A percentile compares a stretch with the other conserved stretches of the same genome.
Evolutionary conservation across 73 alveolate species (phyloP).

Genomic region (Paramecium primaurelia): DNA sequence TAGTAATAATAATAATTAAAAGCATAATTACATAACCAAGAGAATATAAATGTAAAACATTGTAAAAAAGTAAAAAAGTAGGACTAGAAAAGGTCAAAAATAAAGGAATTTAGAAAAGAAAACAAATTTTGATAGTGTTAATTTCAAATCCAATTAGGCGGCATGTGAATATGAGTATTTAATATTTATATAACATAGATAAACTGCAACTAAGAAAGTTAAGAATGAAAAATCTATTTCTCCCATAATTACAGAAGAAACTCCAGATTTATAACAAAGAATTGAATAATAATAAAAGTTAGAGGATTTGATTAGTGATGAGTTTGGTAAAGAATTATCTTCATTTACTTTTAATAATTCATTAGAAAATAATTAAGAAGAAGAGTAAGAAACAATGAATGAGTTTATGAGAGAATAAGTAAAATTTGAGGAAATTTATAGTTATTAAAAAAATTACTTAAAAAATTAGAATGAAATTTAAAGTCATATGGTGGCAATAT

Average conservation of each 20-base stretch:
- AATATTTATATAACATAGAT: neutral
- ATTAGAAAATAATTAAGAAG: neutral
- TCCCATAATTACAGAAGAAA: neutral
- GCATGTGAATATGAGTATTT: neutral
- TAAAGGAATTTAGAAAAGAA: neutral
- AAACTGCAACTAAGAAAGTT: neutral
- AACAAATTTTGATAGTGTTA: neutral
- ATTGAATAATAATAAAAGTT: neutral
- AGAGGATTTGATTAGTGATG: neutral
- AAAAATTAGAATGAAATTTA: neutral
- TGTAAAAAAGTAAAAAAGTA: neutral
- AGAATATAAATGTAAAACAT: neutral
- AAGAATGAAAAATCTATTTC: neutral
- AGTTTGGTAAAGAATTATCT: neutral
- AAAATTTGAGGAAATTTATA: neutral
- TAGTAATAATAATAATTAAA: neutral
- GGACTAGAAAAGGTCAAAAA: neutral
- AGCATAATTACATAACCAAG: neutral
- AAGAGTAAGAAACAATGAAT: neutral
- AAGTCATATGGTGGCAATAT: neutral
- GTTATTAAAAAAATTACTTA: neutral
- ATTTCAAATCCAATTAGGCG: constrained; percentile 9
- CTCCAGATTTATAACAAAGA: neutral
- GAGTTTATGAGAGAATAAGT: neutral
- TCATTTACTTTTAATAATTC: neutral